A percentile compares a stretch with the other conserved stretches of the same genome.
These are phyloP conservation scores for Colletotrichum tamarilloi DNA, from an alignment of 2,329 filamentous ascomycete genomes.

Conservation along the genomic window DNA sequence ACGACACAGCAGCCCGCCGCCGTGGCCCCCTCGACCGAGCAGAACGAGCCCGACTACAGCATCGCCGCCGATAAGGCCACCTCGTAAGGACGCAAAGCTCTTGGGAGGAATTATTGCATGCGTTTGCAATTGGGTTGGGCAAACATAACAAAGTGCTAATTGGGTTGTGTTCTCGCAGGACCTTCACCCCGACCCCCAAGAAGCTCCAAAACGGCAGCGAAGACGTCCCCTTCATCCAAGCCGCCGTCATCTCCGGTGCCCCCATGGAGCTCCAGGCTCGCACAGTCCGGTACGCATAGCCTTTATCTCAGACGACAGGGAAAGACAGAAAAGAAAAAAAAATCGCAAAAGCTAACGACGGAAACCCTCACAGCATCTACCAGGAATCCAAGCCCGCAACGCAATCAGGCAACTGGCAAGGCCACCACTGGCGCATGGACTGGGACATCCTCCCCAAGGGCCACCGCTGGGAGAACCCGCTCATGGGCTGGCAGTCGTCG, in stretches of 20 bases:
- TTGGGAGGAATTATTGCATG: too few species aligned
- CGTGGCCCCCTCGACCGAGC: constrained; percentile 51
- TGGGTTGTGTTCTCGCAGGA: constrained; percentile 61
- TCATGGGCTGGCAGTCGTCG: constrained; percentile 99
- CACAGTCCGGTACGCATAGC: constrained; percentile 81
- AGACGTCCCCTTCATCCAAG: constrained; percentile 77
- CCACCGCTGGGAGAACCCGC: constrained; percentile 96
- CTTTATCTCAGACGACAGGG: not conserved
- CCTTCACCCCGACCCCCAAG: constrained; percentile 91
- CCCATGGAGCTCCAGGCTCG: constrained; percentile 94
- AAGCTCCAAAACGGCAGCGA: constrained; percentile 92
- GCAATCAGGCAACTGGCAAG: constrained; percentile 90
- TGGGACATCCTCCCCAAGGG: constrained; percentile 95
- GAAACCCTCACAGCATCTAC: constrained; percentile 80
- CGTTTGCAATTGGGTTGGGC: too few species aligned
- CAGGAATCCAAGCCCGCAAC: constrained; percentile 93
- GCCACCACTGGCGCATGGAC: constrained; percentile 94
- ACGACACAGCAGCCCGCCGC: constrained; percentile 42
- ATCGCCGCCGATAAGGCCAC: constrained; percentile 87
- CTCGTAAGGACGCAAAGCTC: constrained; percentile 68
- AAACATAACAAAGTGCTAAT: constrained; percentile 18
- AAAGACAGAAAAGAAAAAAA: not conserved
- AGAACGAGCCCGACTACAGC: constrained; percentile 84
- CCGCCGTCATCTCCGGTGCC: constrained; percentile 89
- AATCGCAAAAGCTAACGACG: not conserved